Evolutionary conservation across 306 rosid genomes (phyloP), one percentile per base, ranked within the genome.

Genomic region (Begonia fuchsioides): DNA sequence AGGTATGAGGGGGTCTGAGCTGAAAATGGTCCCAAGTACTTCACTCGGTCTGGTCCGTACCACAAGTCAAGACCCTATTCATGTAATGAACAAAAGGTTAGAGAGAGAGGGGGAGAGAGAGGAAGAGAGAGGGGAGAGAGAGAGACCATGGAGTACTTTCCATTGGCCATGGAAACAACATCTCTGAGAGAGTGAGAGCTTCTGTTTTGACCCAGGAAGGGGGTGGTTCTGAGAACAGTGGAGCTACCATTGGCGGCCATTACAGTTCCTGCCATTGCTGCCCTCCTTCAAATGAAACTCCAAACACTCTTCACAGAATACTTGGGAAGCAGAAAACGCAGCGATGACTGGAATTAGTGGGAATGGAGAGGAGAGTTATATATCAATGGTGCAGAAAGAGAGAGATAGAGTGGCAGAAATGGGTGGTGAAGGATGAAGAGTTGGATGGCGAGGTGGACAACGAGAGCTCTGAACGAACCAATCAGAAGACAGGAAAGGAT

Each of bases 41-140:
- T 76, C 57, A 87, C 93, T 69, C 93, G 71, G 63, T 80, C 94
- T 32, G 87, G 96, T 57, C 94, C 93, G 68, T 87, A 81, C 90
- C 93, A 81, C 74, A 83, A 64, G 0, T 81, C 82, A 68, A 80
- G 83, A 1, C 94, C 69, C 94, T 54, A 15, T 55, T 3, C 15
- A 44, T 8, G 15, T 1, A 1, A 13, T 8, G 32, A 9, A 53
- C 1, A 16, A 16, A 38, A 14, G 6, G 10, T 17, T 26, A 26
- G 35, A 26, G 35, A 5, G 35, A 5, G 32, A 26, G 32, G 6
- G 32, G 6, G 32, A 26, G 32, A 26, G 32, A 26, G 32, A 26
- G 32, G 14, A 13, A n/a, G 20, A 56, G 43, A 20, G 15, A 41
- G n/a, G 39, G 17, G 19, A 54, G 15, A 13, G 41, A 49, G 40